Conservation (phyloP, 2,329 filamentous ascomycete species). For the Teratosphaeria gauchensis region DNA sequence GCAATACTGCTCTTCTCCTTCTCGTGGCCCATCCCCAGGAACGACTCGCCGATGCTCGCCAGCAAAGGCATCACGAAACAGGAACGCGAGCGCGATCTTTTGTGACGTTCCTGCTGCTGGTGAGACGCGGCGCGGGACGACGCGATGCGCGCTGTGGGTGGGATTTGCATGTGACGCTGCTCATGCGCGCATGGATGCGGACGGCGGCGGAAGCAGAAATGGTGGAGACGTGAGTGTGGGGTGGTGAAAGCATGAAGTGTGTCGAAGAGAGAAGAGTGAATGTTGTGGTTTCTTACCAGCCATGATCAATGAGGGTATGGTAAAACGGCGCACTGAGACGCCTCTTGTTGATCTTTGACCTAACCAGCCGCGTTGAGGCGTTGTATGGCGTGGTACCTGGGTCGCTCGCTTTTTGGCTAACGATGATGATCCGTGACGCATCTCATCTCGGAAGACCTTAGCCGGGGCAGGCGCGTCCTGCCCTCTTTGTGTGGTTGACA, state of each 20-base stretch:
- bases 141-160: neutral
- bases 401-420: neutral
- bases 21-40: neutral
- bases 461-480: neutral
- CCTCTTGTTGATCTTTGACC: neutral
- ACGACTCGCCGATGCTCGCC: neutral
- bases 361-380: neutral
- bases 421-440: neutral
- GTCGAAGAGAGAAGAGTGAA: neutral
- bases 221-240: neutral
- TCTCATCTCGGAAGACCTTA: neutral
- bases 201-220: neutral
- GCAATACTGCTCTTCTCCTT: slow-evolving; percentile 29
- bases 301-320: neutral
- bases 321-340: neutral
- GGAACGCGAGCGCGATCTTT: neutral
- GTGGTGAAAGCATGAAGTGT: neutral
- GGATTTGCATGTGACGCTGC: neutral
- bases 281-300: neutral
- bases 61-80: neutral
- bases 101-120: neutral
- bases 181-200: no score
- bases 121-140: neutral
- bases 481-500: neutral
- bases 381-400: neutral